These are phyloP conservation scores for Basidioascus undulatus DNA, from an alignment of 768 basidiomycete species.

Conservation along the genomic window DNA sequence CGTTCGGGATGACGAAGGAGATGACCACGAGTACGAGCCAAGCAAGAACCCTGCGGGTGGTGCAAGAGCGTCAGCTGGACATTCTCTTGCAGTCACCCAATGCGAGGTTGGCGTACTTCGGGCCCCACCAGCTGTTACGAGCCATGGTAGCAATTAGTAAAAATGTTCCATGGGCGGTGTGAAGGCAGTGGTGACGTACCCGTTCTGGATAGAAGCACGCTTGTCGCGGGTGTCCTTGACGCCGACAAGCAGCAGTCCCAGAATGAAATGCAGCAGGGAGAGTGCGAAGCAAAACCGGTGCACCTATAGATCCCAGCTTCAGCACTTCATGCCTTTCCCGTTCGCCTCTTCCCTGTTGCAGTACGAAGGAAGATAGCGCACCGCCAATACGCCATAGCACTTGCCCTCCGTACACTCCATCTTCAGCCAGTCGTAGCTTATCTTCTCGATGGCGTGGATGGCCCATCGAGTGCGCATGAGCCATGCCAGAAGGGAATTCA, in stretches of 20 bases:
- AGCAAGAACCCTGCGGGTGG: too few relatives aligned
- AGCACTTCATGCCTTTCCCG: too few relatives aligned
- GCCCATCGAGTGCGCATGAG: slow-evolving; percentile 77
- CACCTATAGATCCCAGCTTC: slow-evolving; percentile 23
- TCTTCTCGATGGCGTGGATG: slow-evolving; percentile 65
- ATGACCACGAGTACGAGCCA: slow-evolving; percentile 62
- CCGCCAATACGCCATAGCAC: slow-evolving; percentile 89
- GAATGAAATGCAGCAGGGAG: slow-evolving; percentile 58
- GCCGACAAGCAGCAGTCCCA: slow-evolving; percentile 56
- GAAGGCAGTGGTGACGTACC: slow-evolving; percentile 26
- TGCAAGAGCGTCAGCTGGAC: too few relatives aligned
- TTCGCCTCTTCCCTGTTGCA: too few relatives aligned
- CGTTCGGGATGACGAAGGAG: slow-evolving; percentile 89
- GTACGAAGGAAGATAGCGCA: too few relatives aligned
- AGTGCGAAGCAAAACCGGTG: slow-evolving; percentile 95
- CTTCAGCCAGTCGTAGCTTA: slow-evolving; percentile 92
- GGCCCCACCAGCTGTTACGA: slow-evolving; percentile 77
- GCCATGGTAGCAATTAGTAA: background rate
- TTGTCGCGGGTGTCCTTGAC: slow-evolving; percentile 77
- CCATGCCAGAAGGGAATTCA: slow-evolving; percentile 93
- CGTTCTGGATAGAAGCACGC: slow-evolving; percentile 88
- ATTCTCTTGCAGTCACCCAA: too few relatives aligned
- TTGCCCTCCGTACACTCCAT: slow-evolving; percentile 84
- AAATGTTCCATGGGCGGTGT: background rate
- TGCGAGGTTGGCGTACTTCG: too few relatives aligned